Percentiles rank a stretch among this genome's conserved stretches.
Conservation (phyloP, 768 basidiomycete genomes). For the Naganishia randhawae region DNA sequence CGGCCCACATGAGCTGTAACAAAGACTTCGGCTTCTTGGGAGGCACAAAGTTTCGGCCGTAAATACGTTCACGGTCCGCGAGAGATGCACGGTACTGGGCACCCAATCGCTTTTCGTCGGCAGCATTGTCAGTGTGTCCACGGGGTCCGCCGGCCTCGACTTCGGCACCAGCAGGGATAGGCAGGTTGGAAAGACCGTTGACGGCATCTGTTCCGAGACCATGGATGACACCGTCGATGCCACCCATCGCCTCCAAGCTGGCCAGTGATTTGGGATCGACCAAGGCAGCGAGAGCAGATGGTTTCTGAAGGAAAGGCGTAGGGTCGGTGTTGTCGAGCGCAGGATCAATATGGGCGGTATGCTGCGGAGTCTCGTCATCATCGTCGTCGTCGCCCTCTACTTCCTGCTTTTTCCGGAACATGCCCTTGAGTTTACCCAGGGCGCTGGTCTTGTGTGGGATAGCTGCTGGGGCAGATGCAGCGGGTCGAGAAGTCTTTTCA, state of each 20-base stretch:
- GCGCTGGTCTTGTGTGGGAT: conserved; percentile 16
- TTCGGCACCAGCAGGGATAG: conserved; percentile 15
- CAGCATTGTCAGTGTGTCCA: background rate
- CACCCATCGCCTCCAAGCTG: conserved; percentile 66
- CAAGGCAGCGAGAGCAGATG: conserved; percentile 71
- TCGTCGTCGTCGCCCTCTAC: conserved; percentile 17
- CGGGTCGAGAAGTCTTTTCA: conserved; percentile 4
- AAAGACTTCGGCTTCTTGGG: conserved; percentile 66
- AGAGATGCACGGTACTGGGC: conserved; percentile 55
- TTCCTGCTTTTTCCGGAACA: conserved; percentile 22
- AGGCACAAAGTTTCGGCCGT: conserved; percentile 73
- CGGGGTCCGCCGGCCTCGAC: conserved; percentile 22
- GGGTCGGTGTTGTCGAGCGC: conserved; percentile 57
- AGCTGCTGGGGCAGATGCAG: conserved; percentile 6
- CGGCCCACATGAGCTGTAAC: conserved; percentile 74
- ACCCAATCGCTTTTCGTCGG: conserved; percentile 19
- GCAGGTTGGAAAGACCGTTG: conserved; percentile 47
- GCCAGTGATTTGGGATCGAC: conserved; percentile 84
- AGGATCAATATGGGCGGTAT: conserved; percentile 43
- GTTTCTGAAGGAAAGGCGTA: conserved; percentile 69
- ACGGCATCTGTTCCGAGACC: conserved; percentile 67
- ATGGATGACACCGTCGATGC: conserved; percentile 61
- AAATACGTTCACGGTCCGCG: conserved; percentile 64
- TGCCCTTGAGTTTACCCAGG: conserved; percentile 23
- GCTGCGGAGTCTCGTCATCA: conserved; percentile 9